Conservation (phyloP, 2,329 filamentous ascomycete species). For the Cladosporium austrohemisphaericum region DNA sequence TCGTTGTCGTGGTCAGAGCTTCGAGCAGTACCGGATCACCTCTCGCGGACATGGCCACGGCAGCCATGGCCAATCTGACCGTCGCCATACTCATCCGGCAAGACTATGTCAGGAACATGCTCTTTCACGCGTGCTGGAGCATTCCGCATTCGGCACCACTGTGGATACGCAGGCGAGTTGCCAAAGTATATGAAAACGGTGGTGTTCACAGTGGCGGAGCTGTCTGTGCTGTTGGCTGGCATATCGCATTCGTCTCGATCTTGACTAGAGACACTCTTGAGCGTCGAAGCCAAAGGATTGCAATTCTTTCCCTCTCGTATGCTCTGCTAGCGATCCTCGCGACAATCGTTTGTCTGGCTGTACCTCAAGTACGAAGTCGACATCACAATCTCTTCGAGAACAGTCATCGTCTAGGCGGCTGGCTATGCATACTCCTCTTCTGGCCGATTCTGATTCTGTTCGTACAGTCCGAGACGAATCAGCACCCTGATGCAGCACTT, state of each 20-base stretch:
- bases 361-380: not conserved
- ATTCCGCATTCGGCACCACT: slow-evolving; percentile 30
- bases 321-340: not conserved
- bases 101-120: slow-evolving; percentile 19
- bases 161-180: slow-evolving; percentile 24
- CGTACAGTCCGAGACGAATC: not conserved
- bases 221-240: slow-evolving; percentile 21
- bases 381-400: slow-evolving; percentile 3
- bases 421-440: not conserved
- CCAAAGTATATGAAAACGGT: slow-evolving; percentile 33
- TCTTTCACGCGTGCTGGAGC: not conserved
- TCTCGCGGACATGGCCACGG: not conserved
- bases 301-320: not conserved
- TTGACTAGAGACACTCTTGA: not conserved
- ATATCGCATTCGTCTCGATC: not conserved
- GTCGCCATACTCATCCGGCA: not conserved
- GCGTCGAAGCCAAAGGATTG: not conserved
- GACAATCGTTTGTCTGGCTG: not conserved
- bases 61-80: not conserved
- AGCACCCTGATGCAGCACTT: no score
- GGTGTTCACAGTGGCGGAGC: slow-evolving; percentile 30
- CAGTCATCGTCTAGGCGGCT: not conserved
- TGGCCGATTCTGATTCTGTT: slow-evolving; percentile 3
- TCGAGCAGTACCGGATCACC: not conserved
- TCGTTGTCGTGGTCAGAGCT: not conserved